A percentile compares a stretch with the other conserved stretches of the same genome.
phyloP scores from a whole-genome alignment of 371 early-diverging fungal species.

The Syncephalastrum sp. region DNA sequence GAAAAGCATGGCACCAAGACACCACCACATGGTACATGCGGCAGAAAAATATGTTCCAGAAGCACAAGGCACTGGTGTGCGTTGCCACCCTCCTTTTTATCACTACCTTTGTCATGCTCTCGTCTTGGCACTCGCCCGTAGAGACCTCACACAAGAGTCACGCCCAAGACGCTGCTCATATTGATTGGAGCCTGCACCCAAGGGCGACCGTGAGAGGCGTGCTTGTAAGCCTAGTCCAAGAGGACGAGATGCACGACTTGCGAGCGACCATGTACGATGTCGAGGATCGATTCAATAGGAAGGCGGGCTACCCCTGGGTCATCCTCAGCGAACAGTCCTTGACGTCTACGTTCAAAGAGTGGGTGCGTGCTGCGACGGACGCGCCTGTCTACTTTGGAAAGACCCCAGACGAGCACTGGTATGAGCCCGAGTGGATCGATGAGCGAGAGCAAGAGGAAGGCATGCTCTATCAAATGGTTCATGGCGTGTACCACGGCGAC shows the following conservation, averaged over 20 bases:
- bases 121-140: no score
- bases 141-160: no score
- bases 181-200: neutral
- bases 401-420: conserved; percentile 26
- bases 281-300: conserved; percentile 31
- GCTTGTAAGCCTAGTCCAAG: conserved; percentile 23
- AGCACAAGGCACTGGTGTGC: no score
- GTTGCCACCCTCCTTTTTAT: no score
- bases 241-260: conserved; percentile 23
- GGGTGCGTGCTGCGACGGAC: conserved; percentile 10
- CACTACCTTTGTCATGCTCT: no score
- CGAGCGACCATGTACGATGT: conserved; percentile 30
- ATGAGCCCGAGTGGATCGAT: conserved; percentile 39
- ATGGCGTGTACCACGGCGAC: conserved; percentile 15
- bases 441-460: conserved; percentile 22
- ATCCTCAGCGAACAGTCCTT: conserved; percentile 30
- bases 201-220: conserved; percentile 23
- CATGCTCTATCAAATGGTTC: conserved; percentile 10
- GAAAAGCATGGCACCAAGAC: no score
- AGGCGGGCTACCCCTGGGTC: conserved; percentile 36
- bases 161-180: no score
- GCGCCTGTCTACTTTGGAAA: conserved; percentile 33
- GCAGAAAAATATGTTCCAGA: no score
- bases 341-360: conserved; percentile 22
- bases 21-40: no score